Evolutionary conservation across 2,329 filamentous ascomycete species (phyloP).

Genomic region (Cytospora leucostoma): DNA sequence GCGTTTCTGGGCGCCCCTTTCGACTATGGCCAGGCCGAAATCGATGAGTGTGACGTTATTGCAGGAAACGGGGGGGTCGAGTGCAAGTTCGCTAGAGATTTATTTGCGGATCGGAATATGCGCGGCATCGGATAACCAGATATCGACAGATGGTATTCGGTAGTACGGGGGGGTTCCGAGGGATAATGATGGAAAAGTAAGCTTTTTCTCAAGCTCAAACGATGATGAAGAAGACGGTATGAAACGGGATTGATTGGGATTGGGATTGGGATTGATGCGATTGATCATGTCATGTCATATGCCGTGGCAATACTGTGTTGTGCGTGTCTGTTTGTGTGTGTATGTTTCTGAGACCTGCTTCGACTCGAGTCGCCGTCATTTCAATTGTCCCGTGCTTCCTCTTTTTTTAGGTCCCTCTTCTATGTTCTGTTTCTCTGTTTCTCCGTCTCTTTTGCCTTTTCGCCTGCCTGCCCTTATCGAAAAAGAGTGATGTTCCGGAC

Average conservation of each 20-base stretch:
- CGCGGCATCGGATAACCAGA: slow-evolving; percentile 18
- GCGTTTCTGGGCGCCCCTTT: slow-evolving; percentile 20
- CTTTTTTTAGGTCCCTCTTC: neutral
- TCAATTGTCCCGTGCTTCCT: neutral
- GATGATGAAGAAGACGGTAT: neutral
- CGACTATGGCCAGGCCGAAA: slow-evolving; percentile 17
- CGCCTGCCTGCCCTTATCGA: neutral
- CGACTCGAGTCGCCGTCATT: neutral
- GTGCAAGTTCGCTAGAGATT: slow-evolving; percentile 6
- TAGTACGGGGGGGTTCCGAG: neutral
- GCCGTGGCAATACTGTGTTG: neutral
- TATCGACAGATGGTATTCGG: slow-evolving; percentile 22
- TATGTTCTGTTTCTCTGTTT: neutral
- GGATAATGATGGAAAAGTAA: neutral
- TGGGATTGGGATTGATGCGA: neutral
- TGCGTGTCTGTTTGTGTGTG: neutral
- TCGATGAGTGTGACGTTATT: slow-evolving; percentile 26
- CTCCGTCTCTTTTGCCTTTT: neutral
- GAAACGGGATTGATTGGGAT: neutral
- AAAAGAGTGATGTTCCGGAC: neutral
- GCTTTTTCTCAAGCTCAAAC: neutral
- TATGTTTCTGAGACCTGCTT: neutral
- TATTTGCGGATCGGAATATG: slow-evolving; percentile 22
- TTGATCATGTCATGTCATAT: slow-evolving; percentile 13
- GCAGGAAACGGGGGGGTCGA: slow-evolving; percentile 15